phyloP scores from a whole-genome alignment of 768 basidiomycete genomes.

The Suillus weaverae region DNA sequence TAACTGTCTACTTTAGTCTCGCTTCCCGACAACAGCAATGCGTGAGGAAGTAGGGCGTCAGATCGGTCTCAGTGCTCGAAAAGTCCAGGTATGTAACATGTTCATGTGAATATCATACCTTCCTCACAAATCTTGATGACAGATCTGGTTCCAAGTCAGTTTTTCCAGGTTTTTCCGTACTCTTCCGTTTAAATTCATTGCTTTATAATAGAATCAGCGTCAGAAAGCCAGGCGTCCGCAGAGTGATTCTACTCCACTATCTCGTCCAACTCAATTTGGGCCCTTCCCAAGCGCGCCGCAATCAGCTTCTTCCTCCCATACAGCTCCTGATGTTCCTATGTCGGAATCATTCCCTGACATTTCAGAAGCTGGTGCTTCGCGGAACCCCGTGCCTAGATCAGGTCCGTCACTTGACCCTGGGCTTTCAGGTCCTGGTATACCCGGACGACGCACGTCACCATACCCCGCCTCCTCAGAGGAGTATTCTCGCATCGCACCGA shows the following conservation, averaged over 20 bases:
- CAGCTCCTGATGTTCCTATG: constrained; percentile 11
- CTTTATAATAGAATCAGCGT: constrained; percentile 67
- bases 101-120: constrained; percentile 7
- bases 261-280: constrained; percentile 61
- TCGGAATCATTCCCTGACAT: constrained; percentile 11
- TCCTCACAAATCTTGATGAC: constrained; percentile 15
- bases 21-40: constrained; percentile 85
- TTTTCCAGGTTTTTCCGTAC: constrained; percentile 2
- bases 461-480: constrained; percentile 21
- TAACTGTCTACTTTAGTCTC: constrained; percentile 52
- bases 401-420: constrained; percentile 36
- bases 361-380: constrained; percentile 16
- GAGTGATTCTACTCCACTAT: constrained; percentile 52
- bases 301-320: constrained; percentile 26
- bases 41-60: constrained; percentile 85
- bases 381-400: constrained; percentile 12
- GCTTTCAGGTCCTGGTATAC: constrained; percentile 57
- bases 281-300: constrained; percentile 53
- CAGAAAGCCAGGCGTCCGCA: constrained; percentile 83
- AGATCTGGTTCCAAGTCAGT: constrained; percentile 89
- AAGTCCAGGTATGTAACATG: constrained; percentile 72
- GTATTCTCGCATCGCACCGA: constrained; percentile 12
- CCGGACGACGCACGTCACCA: constrained; percentile 34
- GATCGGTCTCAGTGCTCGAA: constrained; percentile 86
- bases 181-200: constrained; percentile 10